Evolutionary conservation across 768 basidiomycete genomes (phyloP), one percentile per base, ranked within the genome.

Genomic region (Tulasnella calospora): DNA sequence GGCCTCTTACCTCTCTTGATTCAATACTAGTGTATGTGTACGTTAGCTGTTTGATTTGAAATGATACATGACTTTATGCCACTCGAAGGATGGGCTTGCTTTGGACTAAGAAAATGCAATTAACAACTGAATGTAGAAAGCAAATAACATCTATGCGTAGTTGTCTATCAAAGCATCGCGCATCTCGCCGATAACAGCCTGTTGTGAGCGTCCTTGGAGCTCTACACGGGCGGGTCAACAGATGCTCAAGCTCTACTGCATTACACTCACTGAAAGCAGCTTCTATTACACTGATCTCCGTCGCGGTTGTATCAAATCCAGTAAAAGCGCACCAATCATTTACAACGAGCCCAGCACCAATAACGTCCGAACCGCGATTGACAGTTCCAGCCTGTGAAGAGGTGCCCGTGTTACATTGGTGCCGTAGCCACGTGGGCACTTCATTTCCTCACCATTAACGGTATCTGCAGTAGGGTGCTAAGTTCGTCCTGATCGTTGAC

Each of bases 251-350:
- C 15, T 47, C 57, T 38, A n/a, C 71, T 27, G 23, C 79, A 44
- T 73, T 27, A 36, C 23, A 90, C 95, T 82, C 82, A 97, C 96
- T 96, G 88, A 99, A 99, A 73, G 95, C 89, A 36, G 96, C 96
- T 84, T 99, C 98, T 82, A 99, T 98, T 51, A 99, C 97, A 82
- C 92, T 94, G 84, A 99, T 95, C 85, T 99, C 98, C 75, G 97
- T 99, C 55, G 98, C 98, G n/a, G 98, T 99, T 79, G 98, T 99
- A 83, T 99, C 98, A 38, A 98, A 88, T 46, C 98, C 98, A n/a
- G 96, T 95, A 85, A 99, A 99, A 13, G 98, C 98, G 86, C 94
- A 95, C 98, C 98, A 99, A 84, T 99, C 98, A 82, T 99, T 99
- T 78, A 99, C 98, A 77, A 99, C 95, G 44, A 99, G 88, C 40